phyloP scores from a whole-genome alignment of 192 early-diverging fungal genomes.

The Coemansia furcata region DNA sequence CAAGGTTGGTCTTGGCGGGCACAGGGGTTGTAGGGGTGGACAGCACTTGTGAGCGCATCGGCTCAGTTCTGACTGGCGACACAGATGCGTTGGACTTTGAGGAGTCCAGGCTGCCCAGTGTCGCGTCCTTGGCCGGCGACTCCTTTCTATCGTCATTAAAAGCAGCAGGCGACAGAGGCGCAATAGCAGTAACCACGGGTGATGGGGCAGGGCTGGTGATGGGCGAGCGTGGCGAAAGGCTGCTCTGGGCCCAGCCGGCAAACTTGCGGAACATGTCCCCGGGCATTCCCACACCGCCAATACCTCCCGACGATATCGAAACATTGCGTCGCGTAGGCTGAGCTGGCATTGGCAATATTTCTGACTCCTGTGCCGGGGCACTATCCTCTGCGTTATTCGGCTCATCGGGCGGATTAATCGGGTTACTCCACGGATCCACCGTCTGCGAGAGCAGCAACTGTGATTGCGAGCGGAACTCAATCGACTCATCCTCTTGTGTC shows the following conservation, averaged over 20 bases:
- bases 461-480: conserved; percentile 5
- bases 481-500: conserved; percentile 10
- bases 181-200: neutral
- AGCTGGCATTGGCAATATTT: neutral
- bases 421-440: neutral
- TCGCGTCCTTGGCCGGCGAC: neutral
- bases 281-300: conserved; percentile 32
- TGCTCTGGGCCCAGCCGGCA: conserved; percentile 27
- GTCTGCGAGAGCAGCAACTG: neutral
- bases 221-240: conserved; percentile 18
- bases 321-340: conserved; percentile 4
- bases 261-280: conserved; percentile 37
- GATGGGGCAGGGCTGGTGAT: neutral
- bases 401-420: neutral
- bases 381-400: neutral
- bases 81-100: conserved; percentile 36
- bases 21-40: conserved; percentile 27
- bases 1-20: neutral
- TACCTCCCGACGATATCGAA: neutral
- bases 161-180: neutral
- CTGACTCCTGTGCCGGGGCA: neutral
- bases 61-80: conserved; percentile 38
- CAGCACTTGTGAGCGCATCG: conserved; percentile 40
- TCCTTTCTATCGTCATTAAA: neutral
- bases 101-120: conserved; percentile 11